A percentile compares a stretch with the other conserved stretches of the same genome.
Evolutionary conservation across 768 basidiomycete species (phyloP).

Genomic region (Trametes maxima): DNA sequence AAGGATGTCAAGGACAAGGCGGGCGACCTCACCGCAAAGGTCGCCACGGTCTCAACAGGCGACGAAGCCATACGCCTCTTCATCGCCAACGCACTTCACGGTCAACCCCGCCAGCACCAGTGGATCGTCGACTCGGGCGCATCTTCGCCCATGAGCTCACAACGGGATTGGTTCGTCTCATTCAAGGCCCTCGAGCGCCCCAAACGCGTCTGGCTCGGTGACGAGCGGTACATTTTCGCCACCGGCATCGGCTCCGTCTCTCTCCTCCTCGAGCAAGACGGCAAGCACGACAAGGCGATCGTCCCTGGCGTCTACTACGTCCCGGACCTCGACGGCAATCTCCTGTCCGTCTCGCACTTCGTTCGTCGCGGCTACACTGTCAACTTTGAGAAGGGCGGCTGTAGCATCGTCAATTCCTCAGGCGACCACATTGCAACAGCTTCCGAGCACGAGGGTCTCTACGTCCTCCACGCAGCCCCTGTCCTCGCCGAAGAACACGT

Average conservation of each 20-base stretch:
- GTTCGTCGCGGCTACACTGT: slow-evolving; percentile 8
- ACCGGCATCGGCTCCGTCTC: slow-evolving; percentile 12
- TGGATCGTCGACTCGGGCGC: slow-evolving; percentile 27
- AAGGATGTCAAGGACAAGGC: slow-evolving; percentile 5
- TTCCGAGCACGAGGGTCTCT: slow-evolving; percentile 3
- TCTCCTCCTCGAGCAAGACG: background rate
- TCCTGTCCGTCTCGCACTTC: slow-evolving; percentile 22
- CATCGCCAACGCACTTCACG: slow-evolving; percentile 7
- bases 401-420: background rate
- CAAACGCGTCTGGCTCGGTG: slow-evolving; percentile 20
- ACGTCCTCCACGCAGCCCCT: slow-evolving; percentile 14
- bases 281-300: background rate
- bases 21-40: slow-evolving; percentile 11
- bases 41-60: background rate
- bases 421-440: slow-evolving; percentile 1
- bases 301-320: slow-evolving; percentile 22
- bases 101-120: background rate
- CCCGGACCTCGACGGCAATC: no score
- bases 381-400: slow-evolving; percentile 3
- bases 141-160: slow-evolving; percentile 20
- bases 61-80: background rate
- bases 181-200: slow-evolving; percentile 8
- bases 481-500: background rate
- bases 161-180: slow-evolving; percentile 14
- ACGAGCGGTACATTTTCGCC: slow-evolving; percentile 20